Base-by-base conservation (phyloP, 2,329 filamentous ascomycete species). In the Claviceps quebecensis region DNA sequence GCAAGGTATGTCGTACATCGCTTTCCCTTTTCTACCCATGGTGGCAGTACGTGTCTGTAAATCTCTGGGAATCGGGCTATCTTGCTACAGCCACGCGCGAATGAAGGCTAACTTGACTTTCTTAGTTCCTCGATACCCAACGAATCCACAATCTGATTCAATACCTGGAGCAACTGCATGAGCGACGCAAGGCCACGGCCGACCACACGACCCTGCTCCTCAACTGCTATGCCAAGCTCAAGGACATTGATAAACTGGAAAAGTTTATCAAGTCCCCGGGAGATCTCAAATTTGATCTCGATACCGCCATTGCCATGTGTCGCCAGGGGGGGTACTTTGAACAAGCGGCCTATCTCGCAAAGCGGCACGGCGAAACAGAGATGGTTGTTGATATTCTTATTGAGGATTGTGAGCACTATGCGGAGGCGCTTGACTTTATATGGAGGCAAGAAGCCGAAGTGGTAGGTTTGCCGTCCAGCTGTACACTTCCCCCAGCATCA, bases 151-250 rank as follows among this genome's bases (percentile, higher is more conserved):
- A 97, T 63, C 74, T 98, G 29, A 97, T 98, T 51, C 88, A 95
- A 63, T 98, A 97, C 61, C 75, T 98, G 2, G 94, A 98, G 68
- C 89, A 98, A 66, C 73, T 98, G 16, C 93, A 98, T 61, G 89
- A 97, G 56, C 88, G 94, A 60, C 83, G 91, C 61, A 91, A 84
- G 63, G 94, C 93, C 0, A 96, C 91, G 2, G 84, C 89, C 1
- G 93, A 98, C 58, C 93, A 98, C 60, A 98, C 93, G 0, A 98
- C 93, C 0, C 72, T 98, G 11, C 74, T 98, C 0, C 72, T 98
- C 44, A 98, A 98, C 64, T 98, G 93, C 68, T 98, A 98, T 63
- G 93, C 93, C 0, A 98, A 98, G 63, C 72, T 97, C 16, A 98
- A 98, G 66, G 93, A 98, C 63, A 91, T 95, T 5, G 86, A 89